Evolutionary conservation across 306 rosid genomes (phyloP).

Genomic region (Begonia loranthoides): DNA sequence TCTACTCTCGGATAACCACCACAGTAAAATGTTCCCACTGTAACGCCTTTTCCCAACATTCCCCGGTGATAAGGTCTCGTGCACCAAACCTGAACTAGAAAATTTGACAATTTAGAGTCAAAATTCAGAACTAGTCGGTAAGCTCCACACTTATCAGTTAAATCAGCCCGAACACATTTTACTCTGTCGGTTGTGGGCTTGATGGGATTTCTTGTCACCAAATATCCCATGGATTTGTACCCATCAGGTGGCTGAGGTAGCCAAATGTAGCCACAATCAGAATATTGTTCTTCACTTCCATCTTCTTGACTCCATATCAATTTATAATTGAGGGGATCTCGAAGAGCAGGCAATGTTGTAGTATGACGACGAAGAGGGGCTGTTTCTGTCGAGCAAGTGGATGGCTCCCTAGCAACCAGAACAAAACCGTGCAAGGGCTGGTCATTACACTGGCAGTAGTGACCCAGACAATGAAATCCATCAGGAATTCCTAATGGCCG

Average conservation of each 20-base stretch:
- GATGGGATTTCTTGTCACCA: slow-evolving; percentile 43
- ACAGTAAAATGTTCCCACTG: slow-evolving; percentile 65
- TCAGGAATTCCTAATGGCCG: slow-evolving; percentile 60
- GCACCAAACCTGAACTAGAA: slow-evolving; percentile 49
- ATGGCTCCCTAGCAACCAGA: slow-evolving; percentile 59
- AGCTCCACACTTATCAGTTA: slow-evolving; percentile 54
- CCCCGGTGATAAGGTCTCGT: slow-evolving; percentile 53
- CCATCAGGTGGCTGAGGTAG: slow-evolving; percentile 73
- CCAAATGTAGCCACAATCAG: slow-evolving; percentile 59
- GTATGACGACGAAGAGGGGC: slow-evolving; percentile 8
- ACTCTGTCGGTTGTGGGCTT: slow-evolving; percentile 65
- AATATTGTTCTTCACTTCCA: slow-evolving; percentile 23
- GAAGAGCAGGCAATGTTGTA: slow-evolving; percentile 34
- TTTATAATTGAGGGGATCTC: slow-evolving; percentile 52
- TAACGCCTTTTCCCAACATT: slow-evolving; percentile 52
- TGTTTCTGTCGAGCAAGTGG: slow-evolving; percentile 15
- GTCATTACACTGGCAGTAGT: slow-evolving; percentile 53
- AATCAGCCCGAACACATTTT: slow-evolving; percentile 64
- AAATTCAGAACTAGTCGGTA: slow-evolving; percentile 29
- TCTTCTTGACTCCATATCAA: slow-evolving; percentile 50
- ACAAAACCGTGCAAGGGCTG: slow-evolving; percentile 52
- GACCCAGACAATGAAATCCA: slow-evolving; percentile 62
- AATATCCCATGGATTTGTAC: slow-evolving; percentile 56
- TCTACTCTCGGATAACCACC: slow-evolving; percentile 20
- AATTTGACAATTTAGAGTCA: slow-evolving; percentile 12